phyloP scores from a whole-genome alignment of 805 yeast genomes.

The Torulaspora maleeae region DNA sequence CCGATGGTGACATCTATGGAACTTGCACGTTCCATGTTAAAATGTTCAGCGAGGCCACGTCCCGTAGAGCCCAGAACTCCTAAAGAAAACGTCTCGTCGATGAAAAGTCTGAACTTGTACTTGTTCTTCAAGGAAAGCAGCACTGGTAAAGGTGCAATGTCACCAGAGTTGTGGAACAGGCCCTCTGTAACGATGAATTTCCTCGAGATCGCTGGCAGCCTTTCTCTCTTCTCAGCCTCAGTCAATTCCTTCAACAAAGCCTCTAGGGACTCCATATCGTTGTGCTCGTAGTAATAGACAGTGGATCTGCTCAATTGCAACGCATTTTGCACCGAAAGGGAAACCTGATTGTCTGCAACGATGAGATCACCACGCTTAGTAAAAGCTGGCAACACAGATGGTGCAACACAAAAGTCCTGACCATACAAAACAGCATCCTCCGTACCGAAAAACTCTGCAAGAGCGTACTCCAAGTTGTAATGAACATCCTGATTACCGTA shows the following conservation, averaged over 20 bases:
- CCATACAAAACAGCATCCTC: slow-evolving; percentile 83
- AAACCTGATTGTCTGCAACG: slow-evolving; percentile 77
- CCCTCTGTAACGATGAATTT: slow-evolving; percentile 92
- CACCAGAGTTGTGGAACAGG: slow-evolving; percentile 75
- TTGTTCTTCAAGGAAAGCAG: slow-evolving; percentile 70
- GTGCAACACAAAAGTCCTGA: slow-evolving; percentile 83
- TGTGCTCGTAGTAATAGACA: slow-evolving; percentile 70
- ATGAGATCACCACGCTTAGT: slow-evolving; percentile 91
- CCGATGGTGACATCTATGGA: slow-evolving; percentile 85
- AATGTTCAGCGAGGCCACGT: slow-evolving; percentile 78
- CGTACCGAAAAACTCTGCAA: slow-evolving; percentile 70
- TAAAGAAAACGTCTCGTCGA: slow-evolving; percentile 83
- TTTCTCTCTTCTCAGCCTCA: slow-evolving; percentile 56
- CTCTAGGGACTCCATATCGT: slow-evolving; percentile 80
- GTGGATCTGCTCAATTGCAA: slow-evolving; percentile 80
- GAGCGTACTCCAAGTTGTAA: slow-evolving; percentile 65
- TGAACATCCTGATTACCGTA: slow-evolving; percentile 95
- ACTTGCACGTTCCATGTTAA: slow-evolving; percentile 52
- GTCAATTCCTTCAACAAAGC: slow-evolving; percentile 56
- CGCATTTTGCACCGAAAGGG: slow-evolving; percentile 81
- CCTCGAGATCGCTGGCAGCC: slow-evolving; percentile 64
- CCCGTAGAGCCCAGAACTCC: slow-evolving; percentile 86
- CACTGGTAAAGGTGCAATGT: slow-evolving; percentile 62
- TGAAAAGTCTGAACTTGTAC: slow-evolving; percentile 77
- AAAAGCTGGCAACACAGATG: slow-evolving; percentile 88